These are phyloP conservation scores for Verticillium nubilum DNA, from an alignment of 2,329 filamentous ascomycete genomes.

Conservation along the genomic window DNA sequence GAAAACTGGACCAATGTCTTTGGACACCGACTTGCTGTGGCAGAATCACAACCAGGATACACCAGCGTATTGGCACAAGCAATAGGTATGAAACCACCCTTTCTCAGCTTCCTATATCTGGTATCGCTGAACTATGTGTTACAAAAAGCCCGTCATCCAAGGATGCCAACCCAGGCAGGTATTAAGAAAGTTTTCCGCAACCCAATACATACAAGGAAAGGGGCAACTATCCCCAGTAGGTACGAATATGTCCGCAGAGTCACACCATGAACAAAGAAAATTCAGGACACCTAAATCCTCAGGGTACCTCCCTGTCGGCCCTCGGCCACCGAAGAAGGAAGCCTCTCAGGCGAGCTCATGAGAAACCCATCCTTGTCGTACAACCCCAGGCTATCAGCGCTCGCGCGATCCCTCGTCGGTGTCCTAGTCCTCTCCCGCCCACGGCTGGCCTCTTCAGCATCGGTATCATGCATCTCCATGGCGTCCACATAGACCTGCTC, in stretches of 20 bases:
- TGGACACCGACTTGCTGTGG: not conserved
- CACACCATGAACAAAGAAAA: not conserved
- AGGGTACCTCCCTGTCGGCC: conserved; percentile 12
- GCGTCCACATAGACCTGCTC: conserved; percentile 22
- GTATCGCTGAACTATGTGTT: not conserved
- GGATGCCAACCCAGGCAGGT: not conserved
- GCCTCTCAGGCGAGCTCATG: conserved; percentile 33
- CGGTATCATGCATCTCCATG: conserved; percentile 7
- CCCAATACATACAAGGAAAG: not conserved
- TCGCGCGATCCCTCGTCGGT: conserved; percentile 17
- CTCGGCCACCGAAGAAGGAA: conserved; percentile 7
- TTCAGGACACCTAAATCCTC: conserved; percentile 18
- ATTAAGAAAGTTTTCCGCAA: not conserved
- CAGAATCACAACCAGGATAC: not conserved
- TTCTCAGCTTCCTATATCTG: not conserved
- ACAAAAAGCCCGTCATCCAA: not conserved
- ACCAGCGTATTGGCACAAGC: not conserved
- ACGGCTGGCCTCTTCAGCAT: not conserved
- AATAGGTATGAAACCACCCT: not conserved
- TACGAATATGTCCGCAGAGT: not conserved
- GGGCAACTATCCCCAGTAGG: not conserved
- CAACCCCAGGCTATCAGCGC: conserved; percentile 33
- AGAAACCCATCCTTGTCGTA: conserved; percentile 43
- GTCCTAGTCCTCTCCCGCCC: not conserved
- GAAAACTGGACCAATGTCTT: no score